Evolutionary conservation across 768 basidiomycete genomes (phyloP), one percentile per base, ranked within the genome.

Genomic region (Russula olivacea): DNA sequence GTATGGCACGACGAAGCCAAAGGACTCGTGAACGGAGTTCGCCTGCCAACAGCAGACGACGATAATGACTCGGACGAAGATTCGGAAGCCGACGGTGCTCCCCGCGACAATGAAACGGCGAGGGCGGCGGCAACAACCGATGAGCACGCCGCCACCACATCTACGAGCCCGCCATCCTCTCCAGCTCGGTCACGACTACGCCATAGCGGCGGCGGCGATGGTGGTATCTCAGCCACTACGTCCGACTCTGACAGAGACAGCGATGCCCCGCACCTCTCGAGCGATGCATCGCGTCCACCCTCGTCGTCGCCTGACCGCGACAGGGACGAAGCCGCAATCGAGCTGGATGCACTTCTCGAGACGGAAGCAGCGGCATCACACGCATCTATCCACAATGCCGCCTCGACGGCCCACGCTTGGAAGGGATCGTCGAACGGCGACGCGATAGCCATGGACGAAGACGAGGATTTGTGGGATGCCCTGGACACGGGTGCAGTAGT

Each of bases 1-100:
- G 83, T 85, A 21, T 93, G 89, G 88, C 78, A 81, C 59, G 89
- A 93, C 71, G 86, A 91, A 71, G 81, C 80, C 36, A 76, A 79
- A 30, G 79, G 80, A 7, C 58, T 75, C 19, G 67, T 75, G 56
- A 75, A 81, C 32, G 77, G 74, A 0, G 43, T 53, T 25, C 50
- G 34, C 25, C 69, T 63, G n/a, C 47, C 58, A 1, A 69, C 74
- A 48, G 68, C 59, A 7, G 71, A 70, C 45, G 68, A 76, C 3
- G 76, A 79, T 8, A 79, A 78, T 53, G 79, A 81, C 59, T 79
- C 79, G n/a, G 57, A 58, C 15, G 36, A 70, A 56, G 83, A 84
- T 65, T 76, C 81, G 12, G 83, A 83, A 48, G 80, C 78, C 3
- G 71, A 81, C 55, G 61, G 76, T 30, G 55, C 84, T 58, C 76